Evolutionary conservation across 2,329 filamentous ascomycete genomes (phyloP).

Genomic region (Rhytidhysteron rufulum): DNA sequence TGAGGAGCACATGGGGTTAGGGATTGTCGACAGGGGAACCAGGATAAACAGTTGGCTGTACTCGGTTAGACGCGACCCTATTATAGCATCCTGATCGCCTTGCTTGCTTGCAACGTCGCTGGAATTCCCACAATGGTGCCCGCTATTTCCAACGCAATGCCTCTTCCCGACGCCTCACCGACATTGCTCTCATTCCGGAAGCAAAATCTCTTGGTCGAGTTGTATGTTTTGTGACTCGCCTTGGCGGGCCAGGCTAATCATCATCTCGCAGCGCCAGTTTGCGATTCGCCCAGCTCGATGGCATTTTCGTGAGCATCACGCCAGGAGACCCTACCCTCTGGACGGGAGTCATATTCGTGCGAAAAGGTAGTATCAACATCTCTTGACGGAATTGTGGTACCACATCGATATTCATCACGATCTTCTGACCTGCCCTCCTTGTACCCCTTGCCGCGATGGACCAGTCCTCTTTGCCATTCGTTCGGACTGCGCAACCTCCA

Average conservation of each 20-base stretch:
- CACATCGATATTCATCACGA: no score
- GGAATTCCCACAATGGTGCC: background rate
- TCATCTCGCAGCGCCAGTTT: constrained; percentile 65
- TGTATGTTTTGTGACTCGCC: constrained; percentile 52
- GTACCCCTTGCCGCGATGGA: no score
- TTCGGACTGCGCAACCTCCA: no score
- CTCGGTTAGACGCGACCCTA: background rate
- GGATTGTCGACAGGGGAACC: no score
- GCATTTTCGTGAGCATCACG: constrained; percentile 80
- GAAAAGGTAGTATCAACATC: constrained; percentile 62
- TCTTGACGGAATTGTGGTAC: background rate
- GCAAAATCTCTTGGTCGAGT: constrained; percentile 77
- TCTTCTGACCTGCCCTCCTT: no score
- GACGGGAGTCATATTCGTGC: constrained; percentile 89
- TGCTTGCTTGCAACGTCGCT: background rate
- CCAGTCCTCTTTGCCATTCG: no score
- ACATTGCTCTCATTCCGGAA: constrained; percentile 54
- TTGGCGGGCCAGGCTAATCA: constrained; percentile 21
- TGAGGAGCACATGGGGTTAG: no score
- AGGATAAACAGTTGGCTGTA: background rate
- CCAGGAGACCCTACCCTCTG: constrained; percentile 78
- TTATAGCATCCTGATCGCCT: background rate
- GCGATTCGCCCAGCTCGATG: constrained; percentile 77
- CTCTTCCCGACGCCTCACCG: constrained; percentile 19
- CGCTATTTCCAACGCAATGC: constrained; percentile 14